phyloP scores from a whole-genome alignment of 129 eudicot genomes.

The Tanacetum coccineum region DNA sequence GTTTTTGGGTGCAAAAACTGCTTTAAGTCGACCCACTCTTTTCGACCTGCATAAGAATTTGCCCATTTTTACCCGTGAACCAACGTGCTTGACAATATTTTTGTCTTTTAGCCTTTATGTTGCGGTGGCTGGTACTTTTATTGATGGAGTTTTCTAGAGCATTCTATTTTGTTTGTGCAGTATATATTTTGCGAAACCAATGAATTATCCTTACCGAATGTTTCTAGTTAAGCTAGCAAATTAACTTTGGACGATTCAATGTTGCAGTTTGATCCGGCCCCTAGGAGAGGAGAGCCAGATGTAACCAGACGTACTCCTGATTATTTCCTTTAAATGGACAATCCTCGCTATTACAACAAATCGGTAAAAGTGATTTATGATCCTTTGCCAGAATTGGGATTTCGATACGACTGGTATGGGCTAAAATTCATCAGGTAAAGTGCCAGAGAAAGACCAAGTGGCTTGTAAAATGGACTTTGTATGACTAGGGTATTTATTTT shows the following conservation, averaged over 20 bases:
- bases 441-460: neutral
- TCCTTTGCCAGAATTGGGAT: neutral
- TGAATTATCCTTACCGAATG: neutral
- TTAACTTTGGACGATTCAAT: neutral
- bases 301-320: slow-evolving; percentile 9
- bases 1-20: too few species aligned
- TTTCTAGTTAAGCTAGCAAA: neutral
- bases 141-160: too few species aligned
- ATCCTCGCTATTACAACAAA: neutral
- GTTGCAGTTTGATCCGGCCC: slow-evolving; percentile 8
- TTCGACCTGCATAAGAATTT: too few species aligned
- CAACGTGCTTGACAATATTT: too few species aligned
- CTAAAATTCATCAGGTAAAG: neutral
- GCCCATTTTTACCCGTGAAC: too few species aligned
- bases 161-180: too few species aligned
- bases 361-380: neutral
- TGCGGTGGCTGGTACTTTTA: too few species aligned
- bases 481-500: neutral
- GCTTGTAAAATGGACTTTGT: slow-evolving; percentile 14
- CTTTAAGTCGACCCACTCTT: too few species aligned
- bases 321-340: slow-evolving; percentile 12
- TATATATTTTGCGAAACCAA: too few species aligned
- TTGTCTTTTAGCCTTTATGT: too few species aligned
- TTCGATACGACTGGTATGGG: neutral
- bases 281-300: slow-evolving; percentile 17